Evolutionary conservation across 257 asterid genomes (phyloP), one percentile per base, ranked within the genome.

Genomic region (Solanum clarkiae): DNA sequence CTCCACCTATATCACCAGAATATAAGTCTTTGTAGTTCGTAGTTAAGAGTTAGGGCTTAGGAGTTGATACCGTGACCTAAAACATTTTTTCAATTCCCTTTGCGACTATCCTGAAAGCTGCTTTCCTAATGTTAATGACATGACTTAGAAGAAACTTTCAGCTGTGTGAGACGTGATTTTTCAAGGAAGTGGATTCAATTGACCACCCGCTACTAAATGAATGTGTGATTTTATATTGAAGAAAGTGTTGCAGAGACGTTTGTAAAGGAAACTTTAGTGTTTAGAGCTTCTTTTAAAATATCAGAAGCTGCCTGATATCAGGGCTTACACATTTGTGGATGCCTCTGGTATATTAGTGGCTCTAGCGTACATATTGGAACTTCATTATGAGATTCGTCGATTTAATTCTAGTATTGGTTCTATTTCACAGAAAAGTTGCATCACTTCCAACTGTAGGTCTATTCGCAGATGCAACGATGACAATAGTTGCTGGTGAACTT

Each of bases 361-460:
- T 59, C n/a, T 59, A 59, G 26, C 66, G 4, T 49, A 3, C 26
- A 59, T 3, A 1, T 59, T 59, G 9, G 29, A 59, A 59, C 66
- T 59, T 59, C 26, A 20, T 8, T 59, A n/a, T 59, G 26, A 59
- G 66, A 20, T 18, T 59, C 9, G 69, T 22, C 13, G 7, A 62
- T 62, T 62, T 62, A 62, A 62, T 32, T 62, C 36, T 59, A 6
- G 12, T 59, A 20, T 20, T 59, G 29, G 66, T 84, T 72, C 47
- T 88, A 22, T 88, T 77, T 89, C 57, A 57, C 93, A 95, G 97
- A 4, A 92, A 88, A 87, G 97, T 97, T 82, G 95, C 98, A 68
- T 51, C 89, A 80, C 95, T 95, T 87, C 90, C 94, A 97, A 93
- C 94, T 86, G 89, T 95, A 18, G 98, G 98, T 70, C 98, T 93